Percentiles rank a stretch among this genome's conserved stretches.
phyloP scores from a whole-genome alignment of 2,329 filamentous ascomycete genomes.

The Cladosporium colombiae region DNA sequence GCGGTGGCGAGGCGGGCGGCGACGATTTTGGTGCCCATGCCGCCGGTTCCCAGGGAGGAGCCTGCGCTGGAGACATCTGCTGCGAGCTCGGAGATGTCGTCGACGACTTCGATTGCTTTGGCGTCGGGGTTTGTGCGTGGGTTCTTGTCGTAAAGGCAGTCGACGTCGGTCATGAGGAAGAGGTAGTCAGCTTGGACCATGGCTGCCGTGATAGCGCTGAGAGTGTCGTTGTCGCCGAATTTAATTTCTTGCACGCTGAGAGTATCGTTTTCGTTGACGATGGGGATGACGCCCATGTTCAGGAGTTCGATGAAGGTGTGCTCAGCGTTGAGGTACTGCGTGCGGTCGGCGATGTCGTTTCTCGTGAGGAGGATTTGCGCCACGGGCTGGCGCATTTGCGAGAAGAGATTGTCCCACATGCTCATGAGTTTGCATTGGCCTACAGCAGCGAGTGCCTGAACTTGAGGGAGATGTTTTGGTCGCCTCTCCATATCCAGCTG shows the following conservation, averaged over 20 bases:
- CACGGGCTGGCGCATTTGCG: conserved; percentile 82
- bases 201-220: conserved; percentile 92
- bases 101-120: conserved; percentile 85
- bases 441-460: conserved; percentile 93
- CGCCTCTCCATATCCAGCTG: conserved; percentile 85
- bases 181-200: conserved; percentile 97
- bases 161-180: conserved; percentile 98
- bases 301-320: conserved; percentile 90
- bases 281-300: conserved; percentile 93
- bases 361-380: conserved; percentile 92
- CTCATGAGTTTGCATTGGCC: conserved; percentile 94
- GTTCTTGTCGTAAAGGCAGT: conserved; percentile 96
- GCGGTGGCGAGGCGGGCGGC: conserved; percentile 90
- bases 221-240: conserved; percentile 97
- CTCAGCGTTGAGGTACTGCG: conserved; percentile 93
- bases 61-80: conserved; percentile 91
- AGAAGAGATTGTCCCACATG: conserved; percentile 92
- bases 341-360: conserved; percentile 94
- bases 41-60: conserved; percentile 85
- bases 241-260: conserved; percentile 97
- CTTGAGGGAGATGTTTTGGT: conserved; percentile 84
- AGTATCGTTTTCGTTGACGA: conserved; percentile 99
- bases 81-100: conserved; percentile 78
- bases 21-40: conserved; percentile 97
- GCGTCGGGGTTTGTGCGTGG: conserved; percentile 83